Base-by-base conservation (phyloP, 2,329 filamentous ascomycete species). In the Emericellopsis cladophorae region DNA sequence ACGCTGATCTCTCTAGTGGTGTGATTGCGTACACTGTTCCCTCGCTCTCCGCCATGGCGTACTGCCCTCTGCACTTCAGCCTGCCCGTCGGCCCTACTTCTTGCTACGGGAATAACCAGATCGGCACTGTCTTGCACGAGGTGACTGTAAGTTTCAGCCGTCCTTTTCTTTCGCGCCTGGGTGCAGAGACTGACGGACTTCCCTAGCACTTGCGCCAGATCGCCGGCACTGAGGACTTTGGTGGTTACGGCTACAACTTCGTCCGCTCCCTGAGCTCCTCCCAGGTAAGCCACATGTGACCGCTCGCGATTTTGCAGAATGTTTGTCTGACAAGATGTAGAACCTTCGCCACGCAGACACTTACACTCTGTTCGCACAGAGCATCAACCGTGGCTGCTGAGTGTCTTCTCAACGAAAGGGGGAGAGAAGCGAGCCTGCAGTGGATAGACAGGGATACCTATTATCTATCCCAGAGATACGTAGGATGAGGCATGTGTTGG, bases 101-200 rank as follows among this genome's bases (percentile, higher is more conserved):
- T 1, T 84, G 80, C 62, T 76, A 82, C 53, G 68, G 51, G 3
- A 79, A 83, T 58, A 79, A 82, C 52, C 74, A 79, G 59, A 74
- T 73, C 3, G 79, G 71, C 10, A 82, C 79, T 12, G 68, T 68
- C 26, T 56, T 84, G 12, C 80, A 84, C 51, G 80, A 84, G 64
- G 64, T 68, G 48, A 81, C 18, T 21, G 18, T 21, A 21, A 21
- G 18, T 21, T 21, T 5, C 18, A 21, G 18, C 18, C 18, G 18
- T 21, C n/a, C n/a, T n/a, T n/a, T n/a, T n/a, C n/a, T n/a, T n/a
- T n/a, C n/a, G n/a, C n/a, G n/a, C n/a, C n/a, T n/a, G n/a, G n/a
- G n/a, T n/a, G n/a, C n/a, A 21, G 18, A 21, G 18, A 21, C 18
- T 21, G 18, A 21, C 18, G 18, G 18, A 21, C 18, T n/a, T n/a